phyloP scores from a whole-genome alignment of 768 basidiomycete genomes.

The Calocera viscosa region DNA sequence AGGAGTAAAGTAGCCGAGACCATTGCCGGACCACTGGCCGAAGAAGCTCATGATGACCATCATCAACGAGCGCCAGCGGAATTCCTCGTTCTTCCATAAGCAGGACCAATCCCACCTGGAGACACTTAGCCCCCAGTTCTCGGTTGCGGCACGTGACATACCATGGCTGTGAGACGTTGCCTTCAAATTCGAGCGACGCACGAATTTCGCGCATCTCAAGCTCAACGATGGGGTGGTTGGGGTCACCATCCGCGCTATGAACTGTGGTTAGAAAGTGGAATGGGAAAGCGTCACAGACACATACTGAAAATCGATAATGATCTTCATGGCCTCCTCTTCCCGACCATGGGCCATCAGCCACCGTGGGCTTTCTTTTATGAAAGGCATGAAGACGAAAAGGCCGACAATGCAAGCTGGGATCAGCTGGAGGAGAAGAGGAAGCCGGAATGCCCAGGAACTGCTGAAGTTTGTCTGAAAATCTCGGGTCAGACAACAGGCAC shows the following conservation, averaged over 20 bases:
- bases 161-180: conserved; percentile 9
- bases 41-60: conserved; percentile 46
- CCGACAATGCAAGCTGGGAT: background rate
- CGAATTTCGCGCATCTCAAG: conserved; percentile 36
- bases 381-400: background rate
- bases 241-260: conserved; percentile 34
- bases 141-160: background rate
- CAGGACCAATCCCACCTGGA: background rate
- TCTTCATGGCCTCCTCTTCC: conserved; percentile 37
- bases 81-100: background rate
- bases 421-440: conserved; percentile 1
- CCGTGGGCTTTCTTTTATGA: conserved; percentile 27
- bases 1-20: conserved; percentile 35
- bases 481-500: conserved; percentile 22
- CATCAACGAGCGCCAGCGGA: conserved; percentile 36
- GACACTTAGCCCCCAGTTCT: background rate
- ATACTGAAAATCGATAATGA: conserved; percentile 40
- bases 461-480: background rate
- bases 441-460: conserved; percentile 1
- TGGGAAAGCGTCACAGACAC: background rate
- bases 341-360: conserved; percentile 43
- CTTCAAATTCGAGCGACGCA: conserved; percentile 12
- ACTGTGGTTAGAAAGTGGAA: background rate
- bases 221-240: conserved; percentile 38
- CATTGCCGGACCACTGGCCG: conserved; percentile 47